These are phyloP conservation scores for Nadsonia starkeyi-henricii DNA, from an alignment of 1,139 yeast species.

Conservation along the genomic window DNA sequence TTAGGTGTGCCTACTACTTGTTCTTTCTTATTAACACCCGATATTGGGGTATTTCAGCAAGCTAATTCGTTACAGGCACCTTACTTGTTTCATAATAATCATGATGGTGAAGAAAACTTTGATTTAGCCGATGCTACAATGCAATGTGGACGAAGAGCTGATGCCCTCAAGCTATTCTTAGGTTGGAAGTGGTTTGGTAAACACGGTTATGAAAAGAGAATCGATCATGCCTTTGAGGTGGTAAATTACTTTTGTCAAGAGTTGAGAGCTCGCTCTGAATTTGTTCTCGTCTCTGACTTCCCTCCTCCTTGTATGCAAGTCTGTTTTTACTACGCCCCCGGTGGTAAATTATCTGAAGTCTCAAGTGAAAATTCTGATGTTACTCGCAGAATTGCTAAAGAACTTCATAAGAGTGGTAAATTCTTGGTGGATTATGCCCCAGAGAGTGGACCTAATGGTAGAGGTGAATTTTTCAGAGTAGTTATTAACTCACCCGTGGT, in stretches of 20 bases:
- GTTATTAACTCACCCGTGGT: slow-evolving; percentile 66
- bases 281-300: slow-evolving; percentile 38
- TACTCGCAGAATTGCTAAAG: slow-evolving; percentile 54
- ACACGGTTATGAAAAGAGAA: slow-evolving; percentile 35
- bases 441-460: slow-evolving; percentile 30
- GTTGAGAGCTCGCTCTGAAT: slow-evolving; percentile 26
- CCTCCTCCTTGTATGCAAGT: slow-evolving; percentile 76
- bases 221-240: slow-evolving; percentile 59
- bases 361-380: slow-evolving; percentile 34
- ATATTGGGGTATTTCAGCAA: slow-evolving; percentile 47
- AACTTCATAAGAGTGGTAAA: slow-evolving; percentile 46
- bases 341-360: slow-evolving; percentile 19
- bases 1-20: slow-evolving; percentile 85
- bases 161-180: slow-evolving; percentile 62
- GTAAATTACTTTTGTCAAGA: slow-evolving; percentile 44
- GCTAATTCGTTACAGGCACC: slow-evolving; percentile 74
- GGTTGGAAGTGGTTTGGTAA: slow-evolving; percentile 75
- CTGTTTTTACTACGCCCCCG: slow-evolving; percentile 59
- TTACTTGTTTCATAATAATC: slow-evolving; percentile 55
- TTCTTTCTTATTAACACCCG: slow-evolving; percentile 62
- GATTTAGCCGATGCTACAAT: slow-evolving; percentile 84
- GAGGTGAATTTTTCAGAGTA: slow-evolving; percentile 74
- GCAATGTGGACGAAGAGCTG: slow-evolving; percentile 88
- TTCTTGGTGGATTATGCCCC: slow-evolving; percentile 79
- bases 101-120: slow-evolving; percentile 40